phyloP scores from a whole-genome alignment of 345 rosid genomes.

The Abelmoschus esculentus region DNA sequence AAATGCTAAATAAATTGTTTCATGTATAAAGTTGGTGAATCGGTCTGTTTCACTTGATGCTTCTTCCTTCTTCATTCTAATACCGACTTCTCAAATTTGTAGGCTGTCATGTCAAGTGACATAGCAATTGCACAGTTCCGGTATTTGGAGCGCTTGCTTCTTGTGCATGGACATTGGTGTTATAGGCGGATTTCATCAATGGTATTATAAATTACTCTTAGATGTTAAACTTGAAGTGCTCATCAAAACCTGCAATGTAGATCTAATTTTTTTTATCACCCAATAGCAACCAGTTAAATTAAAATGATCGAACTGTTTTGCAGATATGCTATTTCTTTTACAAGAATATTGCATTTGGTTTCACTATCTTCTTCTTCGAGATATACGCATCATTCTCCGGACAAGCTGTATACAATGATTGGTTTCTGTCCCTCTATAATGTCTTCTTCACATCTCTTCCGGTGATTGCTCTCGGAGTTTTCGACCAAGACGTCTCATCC shows the following conservation, averaged over 20 bases:
- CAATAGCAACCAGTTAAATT: background rate
- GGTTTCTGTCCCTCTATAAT: conserved; percentile 77
- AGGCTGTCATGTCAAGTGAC: conserved; percentile 99
- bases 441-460: conserved; percentile 98
- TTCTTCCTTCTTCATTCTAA: conserved; percentile 1
- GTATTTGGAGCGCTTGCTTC: conserved; percentile 78
- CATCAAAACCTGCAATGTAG: background rate
- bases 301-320: conserved; percentile 10
- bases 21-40: background rate
- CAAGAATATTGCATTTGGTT: conserved; percentile 92
- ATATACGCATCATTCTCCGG: conserved; percentile 84
- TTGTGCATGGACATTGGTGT: conserved; percentile 99
- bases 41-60: background rate
- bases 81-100: conserved; percentile 14
- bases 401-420: conserved; percentile 79
- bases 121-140: conserved; percentile 88
- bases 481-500: conserved; percentile 87
- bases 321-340: conserved; percentile 98
- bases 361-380: conserved; percentile 83
- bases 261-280: background rate
- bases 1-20: conserved; percentile 8
- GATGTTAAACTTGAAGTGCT: background rate
- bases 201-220: conserved; percentile 29
- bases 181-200: conserved; percentile 89
- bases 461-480: conserved; percentile 86